Evolutionary conservation across 345 rosid species (phyloP).

Genomic region (Arabidopsis suecica): DNA sequence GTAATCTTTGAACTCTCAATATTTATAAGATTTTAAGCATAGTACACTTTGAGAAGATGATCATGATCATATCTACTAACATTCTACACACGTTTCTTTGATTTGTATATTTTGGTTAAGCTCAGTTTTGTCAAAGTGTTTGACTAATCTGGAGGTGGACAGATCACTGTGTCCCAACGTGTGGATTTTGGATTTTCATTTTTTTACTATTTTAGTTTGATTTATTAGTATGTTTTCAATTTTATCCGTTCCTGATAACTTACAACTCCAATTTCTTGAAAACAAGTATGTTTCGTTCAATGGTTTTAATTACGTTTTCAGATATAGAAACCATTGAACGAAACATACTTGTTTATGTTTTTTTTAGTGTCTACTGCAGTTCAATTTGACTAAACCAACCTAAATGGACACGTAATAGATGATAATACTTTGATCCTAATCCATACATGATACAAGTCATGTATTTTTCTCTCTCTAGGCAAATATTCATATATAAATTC

Average conservation of each 20-base stretch:
- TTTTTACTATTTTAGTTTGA: neutral
- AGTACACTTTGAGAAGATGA: constrained; percentile 8
- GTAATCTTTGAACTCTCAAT: constrained; percentile 22
- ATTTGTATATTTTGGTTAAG: neutral
- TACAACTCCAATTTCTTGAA: neutral
- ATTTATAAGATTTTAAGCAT: neutral
- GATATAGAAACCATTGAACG: no score
- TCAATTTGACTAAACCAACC: constrained; percentile 26
- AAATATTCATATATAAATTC: neutral
- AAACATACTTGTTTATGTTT: no score
- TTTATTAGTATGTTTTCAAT: constrained; percentile 12
- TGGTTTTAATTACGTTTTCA: neutral
- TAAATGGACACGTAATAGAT: constrained; percentile 26
- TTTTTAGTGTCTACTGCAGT: neutral
- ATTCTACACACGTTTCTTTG: constrained; percentile 9
- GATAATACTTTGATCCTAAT: neutral
- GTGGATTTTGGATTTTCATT: neutral
- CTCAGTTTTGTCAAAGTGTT: neutral
- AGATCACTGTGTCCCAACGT: neutral
- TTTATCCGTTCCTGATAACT: neutral
- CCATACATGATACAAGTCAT: constrained; percentile 24
- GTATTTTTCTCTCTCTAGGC: neutral
- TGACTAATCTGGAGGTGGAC: neutral
- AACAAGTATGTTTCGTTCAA: neutral
- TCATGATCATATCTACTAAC: neutral